A percentile compares a stretch with the other conserved stretches of the same genome.
Evolutionary conservation across 2,329 filamentous ascomycete genomes (phyloP).

Genomic region (Fusarium tupiense): DNA sequence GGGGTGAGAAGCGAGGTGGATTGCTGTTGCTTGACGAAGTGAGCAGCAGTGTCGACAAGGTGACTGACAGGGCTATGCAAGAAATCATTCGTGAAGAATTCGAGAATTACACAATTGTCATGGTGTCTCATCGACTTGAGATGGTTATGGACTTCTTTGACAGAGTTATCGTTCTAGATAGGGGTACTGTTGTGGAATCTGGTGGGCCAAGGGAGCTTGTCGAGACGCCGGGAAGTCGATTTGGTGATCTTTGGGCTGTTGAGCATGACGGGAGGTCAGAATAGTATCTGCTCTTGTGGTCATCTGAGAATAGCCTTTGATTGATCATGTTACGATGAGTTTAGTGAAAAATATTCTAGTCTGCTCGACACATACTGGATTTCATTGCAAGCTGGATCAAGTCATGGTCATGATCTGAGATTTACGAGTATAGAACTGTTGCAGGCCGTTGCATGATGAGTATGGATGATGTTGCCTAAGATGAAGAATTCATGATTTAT

Average conservation of each 20-base stretch:
- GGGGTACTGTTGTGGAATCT: slow-evolving; percentile 56
- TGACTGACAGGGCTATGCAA: slow-evolving; percentile 55
- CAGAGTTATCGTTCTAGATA: slow-evolving; percentile 60
- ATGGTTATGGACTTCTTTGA: slow-evolving; percentile 64
- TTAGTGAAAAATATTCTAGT: too few relatives aligned
- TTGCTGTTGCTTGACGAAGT: slow-evolving; percentile 56
- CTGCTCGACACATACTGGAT: too few relatives aligned
- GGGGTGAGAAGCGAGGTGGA: slow-evolving; percentile 33
- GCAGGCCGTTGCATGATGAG: too few relatives aligned
- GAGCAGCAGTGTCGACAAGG: slow-evolving; percentile 53
- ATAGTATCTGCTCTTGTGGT: neutral
- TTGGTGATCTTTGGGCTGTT: slow-evolving; percentile 47
- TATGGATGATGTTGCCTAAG: fast-evolving
- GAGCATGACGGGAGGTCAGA: slow-evolving; percentile 20
- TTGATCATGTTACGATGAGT: too few relatives aligned
- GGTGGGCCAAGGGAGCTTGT: slow-evolving; percentile 41
- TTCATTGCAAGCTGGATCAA: too few relatives aligned
- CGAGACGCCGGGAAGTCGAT: slow-evolving; percentile 40
- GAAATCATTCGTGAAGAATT: slow-evolving; percentile 54
- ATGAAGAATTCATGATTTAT: neutral
- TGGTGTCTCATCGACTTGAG: slow-evolving; percentile 57
- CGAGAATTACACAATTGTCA: slow-evolving; percentile 61
- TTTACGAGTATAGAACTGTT: neutral
- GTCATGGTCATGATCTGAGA: too few relatives aligned
- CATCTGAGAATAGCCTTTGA: neutral